Conservation (phyloP, 1,284 basidiomycete genomes). For the Cryptococcus sp. region DNA sequence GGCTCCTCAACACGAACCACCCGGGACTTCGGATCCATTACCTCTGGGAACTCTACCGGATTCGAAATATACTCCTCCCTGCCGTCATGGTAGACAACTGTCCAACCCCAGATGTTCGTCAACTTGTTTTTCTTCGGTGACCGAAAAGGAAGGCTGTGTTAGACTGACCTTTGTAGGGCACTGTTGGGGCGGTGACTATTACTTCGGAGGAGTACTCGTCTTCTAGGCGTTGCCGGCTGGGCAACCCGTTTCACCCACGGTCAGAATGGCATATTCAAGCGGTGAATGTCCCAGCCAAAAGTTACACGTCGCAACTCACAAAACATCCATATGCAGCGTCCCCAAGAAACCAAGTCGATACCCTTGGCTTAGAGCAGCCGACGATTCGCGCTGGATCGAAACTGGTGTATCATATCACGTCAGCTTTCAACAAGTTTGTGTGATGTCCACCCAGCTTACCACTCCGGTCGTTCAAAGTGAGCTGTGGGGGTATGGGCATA, state of each 20-base stretch:
- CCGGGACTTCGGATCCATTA: constrained; percentile 59
- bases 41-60: constrained; percentile 87
- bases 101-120: not conserved
- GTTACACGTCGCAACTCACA: constrained; percentile 46
- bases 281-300: no score
- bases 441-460: constrained; percentile 21
- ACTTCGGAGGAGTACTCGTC: constrained; percentile 92
- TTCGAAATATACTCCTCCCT: constrained; percentile 71
- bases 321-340: constrained; percentile 90
- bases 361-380: constrained; percentile 90
- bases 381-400: constrained; percentile 87
- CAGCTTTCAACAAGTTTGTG: no score
- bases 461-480: constrained; percentile 45
- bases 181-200: constrained; percentile 88
- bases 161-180: constrained; percentile 76
- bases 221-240: constrained; percentile 75
- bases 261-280: no score
- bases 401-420: constrained; percentile 86
- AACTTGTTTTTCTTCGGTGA: not conserved
- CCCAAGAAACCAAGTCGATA: constrained; percentile 93
- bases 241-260: not conserved
- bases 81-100: constrained; percentile 71
- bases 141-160: not conserved
- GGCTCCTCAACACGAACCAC: constrained; percentile 81
- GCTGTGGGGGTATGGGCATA: constrained; percentile 12